Conservation (phyloP, 2,329 filamentous ascomycete species). For the Colletotrichum paranaense region DNA sequence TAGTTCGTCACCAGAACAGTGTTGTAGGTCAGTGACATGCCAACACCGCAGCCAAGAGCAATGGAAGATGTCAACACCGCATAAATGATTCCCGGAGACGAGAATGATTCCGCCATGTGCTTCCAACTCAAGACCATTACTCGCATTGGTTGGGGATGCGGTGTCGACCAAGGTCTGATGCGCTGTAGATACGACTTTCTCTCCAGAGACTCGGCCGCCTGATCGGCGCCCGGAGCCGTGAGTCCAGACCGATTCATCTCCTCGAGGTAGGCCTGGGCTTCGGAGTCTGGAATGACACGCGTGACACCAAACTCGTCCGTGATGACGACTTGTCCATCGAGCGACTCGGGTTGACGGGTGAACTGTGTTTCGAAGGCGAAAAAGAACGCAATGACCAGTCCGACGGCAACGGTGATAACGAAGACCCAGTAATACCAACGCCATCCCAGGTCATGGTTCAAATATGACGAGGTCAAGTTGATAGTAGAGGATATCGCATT, state of each 20-base stretch:
- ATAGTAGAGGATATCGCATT: slow-evolving; percentile 47
- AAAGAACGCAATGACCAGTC: slow-evolving; percentile 50
- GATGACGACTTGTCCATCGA: slow-evolving; percentile 48
- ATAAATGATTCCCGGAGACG: slow-evolving; percentile 50
- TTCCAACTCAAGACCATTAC: slow-evolving; percentile 33
- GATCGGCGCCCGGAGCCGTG: not conserved
- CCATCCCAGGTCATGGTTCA: slow-evolving; percentile 49
- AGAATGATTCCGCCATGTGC: slow-evolving; percentile 38
- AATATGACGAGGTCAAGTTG: slow-evolving; percentile 48
- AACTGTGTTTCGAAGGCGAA: slow-evolving; percentile 53
- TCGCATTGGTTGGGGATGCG: slow-evolving; percentile 32
- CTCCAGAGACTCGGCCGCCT: not conserved
- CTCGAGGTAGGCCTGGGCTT: slow-evolving; percentile 42
- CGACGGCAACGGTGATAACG: slow-evolving; percentile 46
- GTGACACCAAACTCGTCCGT: slow-evolving; percentile 53
- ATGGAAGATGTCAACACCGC: slow-evolving; percentile 50
- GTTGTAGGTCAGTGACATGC: slow-evolving; percentile 51
- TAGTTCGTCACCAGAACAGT: slow-evolving; percentile 46
- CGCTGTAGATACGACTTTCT: slow-evolving; percentile 42
- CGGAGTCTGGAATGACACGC: slow-evolving; percentile 43
- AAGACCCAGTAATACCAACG: slow-evolving; percentile 56
- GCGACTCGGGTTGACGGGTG: slow-evolving; percentile 44
- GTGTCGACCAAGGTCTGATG: slow-evolving; percentile 42
- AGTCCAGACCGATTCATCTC: not conserved
- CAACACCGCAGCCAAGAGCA: slow-evolving; percentile 48